Percentiles rank a stretch among this genome's conserved stretches.
These are phyloP conservation scores for Colletotrichum magnum DNA, from an alignment of 2,329 filamentous ascomycete genomes.

Conservation along the genomic window DNA sequence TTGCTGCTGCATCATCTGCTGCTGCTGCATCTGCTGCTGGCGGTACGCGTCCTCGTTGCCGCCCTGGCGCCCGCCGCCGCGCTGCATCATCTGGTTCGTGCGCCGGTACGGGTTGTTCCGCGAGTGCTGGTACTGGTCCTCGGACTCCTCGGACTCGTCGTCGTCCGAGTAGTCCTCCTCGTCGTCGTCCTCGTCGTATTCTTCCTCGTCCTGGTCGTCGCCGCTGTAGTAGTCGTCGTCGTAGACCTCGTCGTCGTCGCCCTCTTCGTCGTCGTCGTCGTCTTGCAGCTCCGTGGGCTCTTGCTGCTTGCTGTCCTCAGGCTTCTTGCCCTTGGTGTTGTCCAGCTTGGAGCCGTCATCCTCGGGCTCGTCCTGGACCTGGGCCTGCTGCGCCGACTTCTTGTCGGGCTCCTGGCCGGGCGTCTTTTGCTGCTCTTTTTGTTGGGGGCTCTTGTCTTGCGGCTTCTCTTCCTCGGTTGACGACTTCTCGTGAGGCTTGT, in stretches of 20 bases:
- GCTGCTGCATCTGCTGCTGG: slow-evolving; percentile 42
- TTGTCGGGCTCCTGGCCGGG: slow-evolving; percentile 25
- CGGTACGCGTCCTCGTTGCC: slow-evolving; percentile 26
- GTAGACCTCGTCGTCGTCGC: slow-evolving; percentile 30
- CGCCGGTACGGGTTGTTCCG: slow-evolving; percentile 17
- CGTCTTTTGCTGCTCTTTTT: slow-evolving; percentile 24
- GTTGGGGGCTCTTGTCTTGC: slow-evolving; percentile 39
- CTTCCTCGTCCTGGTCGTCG: slow-evolving; percentile 38
- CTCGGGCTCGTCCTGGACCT: slow-evolving; percentile 4
- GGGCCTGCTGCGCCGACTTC: slow-evolving; percentile 21
- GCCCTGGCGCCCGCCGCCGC: slow-evolving; percentile 31
- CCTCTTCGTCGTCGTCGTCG: slow-evolving; percentile 35
- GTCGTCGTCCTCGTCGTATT: slow-evolving; percentile 41
- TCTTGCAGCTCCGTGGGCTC: slow-evolving; percentile 27
- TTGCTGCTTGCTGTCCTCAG: slow-evolving; percentile 42
- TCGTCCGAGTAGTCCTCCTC: slow-evolving; percentile 41
- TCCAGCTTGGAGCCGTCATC: background rate
- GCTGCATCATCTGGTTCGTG: slow-evolving; percentile 30
- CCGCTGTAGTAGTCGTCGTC: slow-evolving; percentile 41
- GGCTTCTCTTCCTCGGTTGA: slow-evolving; percentile 11
- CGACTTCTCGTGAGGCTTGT: background rate
- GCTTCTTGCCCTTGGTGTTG: slow-evolving; percentile 6
- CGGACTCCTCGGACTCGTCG: slow-evolving; percentile 28
- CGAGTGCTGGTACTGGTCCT: slow-evolving; percentile 1
- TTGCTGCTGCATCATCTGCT: slow-evolving; percentile 44